These are phyloP conservation scores for Halophytophthora polymorphica DNA, from an alignment of 352 stramenopile genomes.

Conservation along the genomic window DNA sequence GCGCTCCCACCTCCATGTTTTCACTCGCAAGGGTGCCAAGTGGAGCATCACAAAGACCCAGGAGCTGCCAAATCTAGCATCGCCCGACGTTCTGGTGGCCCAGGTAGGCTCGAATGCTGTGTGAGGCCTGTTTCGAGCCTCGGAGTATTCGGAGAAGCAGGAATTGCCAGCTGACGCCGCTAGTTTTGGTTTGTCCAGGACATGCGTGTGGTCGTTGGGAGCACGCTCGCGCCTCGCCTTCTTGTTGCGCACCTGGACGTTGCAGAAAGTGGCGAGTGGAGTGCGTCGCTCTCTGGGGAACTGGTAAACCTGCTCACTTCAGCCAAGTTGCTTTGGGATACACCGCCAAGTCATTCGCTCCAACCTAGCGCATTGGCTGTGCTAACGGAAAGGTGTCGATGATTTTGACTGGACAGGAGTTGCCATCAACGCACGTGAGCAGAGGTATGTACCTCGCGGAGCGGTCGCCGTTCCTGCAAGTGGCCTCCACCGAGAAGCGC, in stretches of 20 bases:
- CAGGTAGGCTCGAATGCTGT: slow-evolving; percentile 27
- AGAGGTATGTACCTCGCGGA: slow-evolving; percentile 39
- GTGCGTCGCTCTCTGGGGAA: slow-evolving; percentile 30
- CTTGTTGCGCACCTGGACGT: slow-evolving; percentile 33
- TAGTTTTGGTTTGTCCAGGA: slow-evolving; percentile 15
- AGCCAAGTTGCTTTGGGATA: no score
- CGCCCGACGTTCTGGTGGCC: slow-evolving; percentile 35
- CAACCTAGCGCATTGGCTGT: no score
- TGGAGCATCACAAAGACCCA: slow-evolving; percentile 24
- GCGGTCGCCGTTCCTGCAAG: slow-evolving; percentile 46
- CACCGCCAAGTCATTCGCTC: no score
- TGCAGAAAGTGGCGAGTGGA: slow-evolving; percentile 27
- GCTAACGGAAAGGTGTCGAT: no score
- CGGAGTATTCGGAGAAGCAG: no score
- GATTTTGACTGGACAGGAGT: slow-evolving; percentile 21
- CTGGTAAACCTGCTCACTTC: slow-evolving; percentile 32
- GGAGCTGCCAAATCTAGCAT: slow-evolving; percentile 27
- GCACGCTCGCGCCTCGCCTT: slow-evolving; percentile 36
- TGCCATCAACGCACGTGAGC: slow-evolving; percentile 40
- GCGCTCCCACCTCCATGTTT: slow-evolving; percentile 24
- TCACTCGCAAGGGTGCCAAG: slow-evolving; percentile 11
- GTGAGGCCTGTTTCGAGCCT: neutral
- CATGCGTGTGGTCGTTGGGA: slow-evolving; percentile 38
- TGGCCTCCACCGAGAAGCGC: slow-evolving; percentile 47
- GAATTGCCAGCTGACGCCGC: neutral